A percentile compares a stretch with the other conserved stretches of the same genome.
Conservation (phyloP, 306 rosid genomes). For the Inga oerstediana region DNA sequence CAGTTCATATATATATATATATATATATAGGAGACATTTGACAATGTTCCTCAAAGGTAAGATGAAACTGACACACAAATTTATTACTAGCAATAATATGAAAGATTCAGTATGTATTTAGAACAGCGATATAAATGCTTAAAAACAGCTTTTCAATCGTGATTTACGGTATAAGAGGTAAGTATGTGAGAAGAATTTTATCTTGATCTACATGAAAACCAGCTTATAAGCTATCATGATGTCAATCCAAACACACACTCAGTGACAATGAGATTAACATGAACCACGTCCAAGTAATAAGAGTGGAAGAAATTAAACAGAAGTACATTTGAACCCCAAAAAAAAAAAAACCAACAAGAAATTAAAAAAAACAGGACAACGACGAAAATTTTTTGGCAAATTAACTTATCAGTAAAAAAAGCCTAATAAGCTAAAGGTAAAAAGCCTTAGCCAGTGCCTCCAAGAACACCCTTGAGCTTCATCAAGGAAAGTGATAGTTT, state of each 20-base stretch:
- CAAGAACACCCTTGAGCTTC: slow-evolving; percentile 77
- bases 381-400: too few relatives aligned
- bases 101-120: not conserved
- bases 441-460: slow-evolving; percentile 55
- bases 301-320: not conserved
- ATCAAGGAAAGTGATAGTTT: slow-evolving; percentile 70
- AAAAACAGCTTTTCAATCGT: too few relatives aligned
- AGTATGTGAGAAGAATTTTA: too few relatives aligned
- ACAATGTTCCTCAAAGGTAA: not conserved
- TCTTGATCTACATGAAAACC: too few relatives aligned
- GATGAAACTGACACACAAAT: not conserved
- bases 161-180: too few relatives aligned
- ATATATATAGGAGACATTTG: not conserved
- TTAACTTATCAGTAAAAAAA: not conserved
- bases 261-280: not conserved
- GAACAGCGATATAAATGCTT: too few relatives aligned
- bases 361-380: not conserved
- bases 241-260: too few relatives aligned
- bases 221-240: too few relatives aligned
- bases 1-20: not conserved
- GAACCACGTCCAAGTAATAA: not conserved
- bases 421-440: not conserved
- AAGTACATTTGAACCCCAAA: not conserved
- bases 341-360: not conserved
- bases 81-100: slow-evolving; percentile 29